phyloP scores from a whole-genome alignment of 495 filamentous ascomycete species.

The Hypoxylon subgilvum region DNA sequence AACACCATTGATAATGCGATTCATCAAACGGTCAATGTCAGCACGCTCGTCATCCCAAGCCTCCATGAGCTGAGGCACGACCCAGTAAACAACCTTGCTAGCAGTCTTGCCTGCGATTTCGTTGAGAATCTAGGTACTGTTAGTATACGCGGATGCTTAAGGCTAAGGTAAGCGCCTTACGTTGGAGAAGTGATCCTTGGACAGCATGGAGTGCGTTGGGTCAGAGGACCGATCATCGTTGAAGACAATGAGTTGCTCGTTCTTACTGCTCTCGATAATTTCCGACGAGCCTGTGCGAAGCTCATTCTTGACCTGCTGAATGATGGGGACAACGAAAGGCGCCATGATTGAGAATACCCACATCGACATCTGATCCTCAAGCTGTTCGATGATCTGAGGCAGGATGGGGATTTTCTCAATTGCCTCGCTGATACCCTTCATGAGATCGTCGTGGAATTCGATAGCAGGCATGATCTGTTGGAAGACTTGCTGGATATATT shows the following conservation, averaged over 20 bases:
- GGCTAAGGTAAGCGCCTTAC: constrained; percentile 35
- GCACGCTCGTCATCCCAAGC: constrained; percentile 79
- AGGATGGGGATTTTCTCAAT: constrained; percentile 82
- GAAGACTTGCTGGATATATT: constrained; percentile 68
- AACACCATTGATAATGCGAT: constrained; percentile 77
- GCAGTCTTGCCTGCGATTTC: constrained; percentile 85
- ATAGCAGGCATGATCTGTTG: constrained; percentile 82
- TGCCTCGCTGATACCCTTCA: constrained; percentile 75
- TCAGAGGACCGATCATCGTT: constrained; percentile 74
- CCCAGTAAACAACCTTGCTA: constrained; percentile 76
- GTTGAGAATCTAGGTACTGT: constrained; percentile 68
- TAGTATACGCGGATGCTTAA: constrained; percentile 25
- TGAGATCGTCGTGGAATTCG: constrained; percentile 85
- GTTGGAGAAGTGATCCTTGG: constrained; percentile 91
- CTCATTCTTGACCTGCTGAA: constrained; percentile 82
- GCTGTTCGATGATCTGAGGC: constrained; percentile 76
- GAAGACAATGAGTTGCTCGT: constrained; percentile 85
- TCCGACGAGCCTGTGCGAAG: constrained; percentile 82
- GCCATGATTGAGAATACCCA: constrained; percentile 88
- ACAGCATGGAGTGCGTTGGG: constrained; percentile 94
- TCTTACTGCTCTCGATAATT: constrained; percentile 78
- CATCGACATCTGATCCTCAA: constrained; percentile 78
- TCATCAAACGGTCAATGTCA: constrained; percentile 70
- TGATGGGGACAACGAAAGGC: constrained; percentile 83
- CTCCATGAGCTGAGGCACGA: constrained; percentile 82